These are phyloP conservation scores for Blastobotrys petasosporus DNA, from an alignment of 1,139 yeast genomes.

Conservation along the genomic window DNA sequence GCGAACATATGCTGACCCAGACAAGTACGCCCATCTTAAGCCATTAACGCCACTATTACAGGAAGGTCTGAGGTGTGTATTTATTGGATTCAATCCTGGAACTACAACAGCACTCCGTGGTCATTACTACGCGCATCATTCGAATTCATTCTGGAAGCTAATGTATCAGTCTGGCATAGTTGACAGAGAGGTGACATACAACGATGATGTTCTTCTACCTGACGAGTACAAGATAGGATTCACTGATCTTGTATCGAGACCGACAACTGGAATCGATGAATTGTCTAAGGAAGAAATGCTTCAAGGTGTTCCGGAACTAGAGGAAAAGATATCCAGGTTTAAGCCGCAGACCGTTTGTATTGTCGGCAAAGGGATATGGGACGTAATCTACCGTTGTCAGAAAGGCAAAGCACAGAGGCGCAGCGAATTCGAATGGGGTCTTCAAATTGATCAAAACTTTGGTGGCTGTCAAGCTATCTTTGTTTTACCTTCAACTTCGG, in stretches of 20 bases:
- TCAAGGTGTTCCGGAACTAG: constrained; percentile 49
- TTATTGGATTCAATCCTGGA: constrained; percentile 75
- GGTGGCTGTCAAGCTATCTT: constrained; percentile 34
- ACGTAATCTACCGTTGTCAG: constrained; percentile 42
- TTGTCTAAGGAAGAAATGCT: constrained; percentile 48
- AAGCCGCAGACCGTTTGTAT: constrained; percentile 47
- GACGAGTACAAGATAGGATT: constrained; percentile 53
- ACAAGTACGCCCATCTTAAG: constrained; percentile 26
- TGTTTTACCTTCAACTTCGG: constrained; percentile 73
- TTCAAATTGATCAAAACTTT: constrained; percentile 32
- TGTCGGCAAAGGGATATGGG: constrained; percentile 81
- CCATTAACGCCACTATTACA: constrained; percentile 36
- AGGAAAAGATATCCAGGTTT: constrained; percentile 40
- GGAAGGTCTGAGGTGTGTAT: constrained; percentile 41
- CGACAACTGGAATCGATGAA: constrained; percentile 57
- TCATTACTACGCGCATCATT: constrained; percentile 69
- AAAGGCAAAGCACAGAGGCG: constrained; percentile 22
- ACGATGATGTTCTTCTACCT: constrained; percentile 43
- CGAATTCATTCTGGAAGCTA: constrained; percentile 66
- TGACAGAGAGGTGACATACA: constrained; percentile 28
- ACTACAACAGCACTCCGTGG: constrained; percentile 55
- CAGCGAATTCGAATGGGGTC: constrained; percentile 47
- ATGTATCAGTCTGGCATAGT: constrained; percentile 50
- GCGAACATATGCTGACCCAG: constrained; percentile 20
- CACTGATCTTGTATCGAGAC: constrained; percentile 63